phyloP scores from a whole-genome alignment of 208 protist genomes.

The Wallacemonas sp. region DNA sequence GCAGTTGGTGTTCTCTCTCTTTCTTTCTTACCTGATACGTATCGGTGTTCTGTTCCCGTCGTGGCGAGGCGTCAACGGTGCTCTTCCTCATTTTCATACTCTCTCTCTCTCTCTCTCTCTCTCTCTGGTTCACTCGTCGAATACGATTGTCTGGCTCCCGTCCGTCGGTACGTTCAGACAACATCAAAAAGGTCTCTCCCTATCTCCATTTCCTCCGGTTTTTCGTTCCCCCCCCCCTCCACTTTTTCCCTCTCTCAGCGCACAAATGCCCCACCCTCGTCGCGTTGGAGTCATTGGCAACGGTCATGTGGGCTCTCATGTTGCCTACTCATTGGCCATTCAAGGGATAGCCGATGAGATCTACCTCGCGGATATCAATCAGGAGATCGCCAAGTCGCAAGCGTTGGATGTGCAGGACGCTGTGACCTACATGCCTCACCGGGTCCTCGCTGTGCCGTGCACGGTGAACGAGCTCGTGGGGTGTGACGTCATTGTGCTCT shows the following conservation, averaged over 20 bases:
- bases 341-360: slow-evolving; percentile 39
- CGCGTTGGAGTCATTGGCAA: slow-evolving; percentile 37
- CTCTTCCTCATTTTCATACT: neutral
- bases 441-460: slow-evolving; percentile 20
- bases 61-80: slow-evolving; percentile 1
- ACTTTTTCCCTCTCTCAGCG: neutral
- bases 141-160: too few species aligned
- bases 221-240: too few species aligned
- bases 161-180: too few species aligned
- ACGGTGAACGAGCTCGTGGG: slow-evolving; percentile 20
- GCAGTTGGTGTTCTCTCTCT: too few species aligned
- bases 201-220: neutral
- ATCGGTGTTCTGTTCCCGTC: too few species aligned
- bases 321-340: slow-evolving; percentile 39
- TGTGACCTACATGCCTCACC: slow-evolving; percentile 41
- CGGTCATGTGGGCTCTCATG: slow-evolving; percentile 43
- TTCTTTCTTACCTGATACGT: too few species aligned
- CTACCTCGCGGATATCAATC: slow-evolving; percentile 34
- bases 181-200: too few species aligned
- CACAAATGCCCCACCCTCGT: slow-evolving; percentile 21
- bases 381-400: slow-evolving; percentile 25
- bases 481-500: slow-evolving; percentile 38
- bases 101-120: neutral
- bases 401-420: slow-evolving; percentile 41
- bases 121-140: neutral